Evolutionary conservation across 2,329 filamentous ascomycete species (phyloP).

Genomic region (Epichloe coenophiala): DNA sequence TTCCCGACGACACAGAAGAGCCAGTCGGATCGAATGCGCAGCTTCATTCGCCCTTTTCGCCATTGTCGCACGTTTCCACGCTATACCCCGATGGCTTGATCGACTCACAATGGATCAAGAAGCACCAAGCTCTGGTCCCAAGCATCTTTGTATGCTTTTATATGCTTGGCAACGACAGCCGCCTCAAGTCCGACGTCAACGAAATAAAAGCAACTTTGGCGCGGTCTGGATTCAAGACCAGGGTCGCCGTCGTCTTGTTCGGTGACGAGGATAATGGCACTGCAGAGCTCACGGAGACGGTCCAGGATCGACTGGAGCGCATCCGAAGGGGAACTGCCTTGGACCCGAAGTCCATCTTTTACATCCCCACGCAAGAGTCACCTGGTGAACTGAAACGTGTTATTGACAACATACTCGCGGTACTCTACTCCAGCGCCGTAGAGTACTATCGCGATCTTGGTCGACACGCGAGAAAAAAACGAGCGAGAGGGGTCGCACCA

Average conservation of each 20-base stretch:
- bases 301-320: conserved; percentile 57
- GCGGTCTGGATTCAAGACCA: conserved; percentile 62
- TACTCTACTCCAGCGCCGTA: conserved; percentile 59
- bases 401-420: conserved; percentile 56
- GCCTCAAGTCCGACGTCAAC: conserved; percentile 77
- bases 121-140: conserved; percentile 76
- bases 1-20: conserved; percentile 38
- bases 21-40: conserved; percentile 33
- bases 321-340: conserved; percentile 70
- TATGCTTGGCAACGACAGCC: conserved; percentile 66
- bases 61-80: conserved; percentile 67
- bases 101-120: conserved; percentile 68
- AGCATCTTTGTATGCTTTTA: conserved; percentile 75
- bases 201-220: conserved; percentile 54
- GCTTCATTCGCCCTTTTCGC: conserved; percentile 87
- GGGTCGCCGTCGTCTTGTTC: conserved; percentile 54
- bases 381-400: conserved; percentile 59
- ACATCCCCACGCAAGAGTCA: conserved; percentile 63
- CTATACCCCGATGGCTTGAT: conserved; percentile 86
- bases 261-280: conserved; percentile 15
- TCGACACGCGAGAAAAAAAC: conserved; percentile 89
- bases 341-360: conserved; percentile 76
- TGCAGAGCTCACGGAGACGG: conserved; percentile 45
- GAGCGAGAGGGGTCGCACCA: conserved; percentile 62
- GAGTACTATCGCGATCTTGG: conserved; percentile 92